phyloP scores from a whole-genome alignment of 495 filamentous ascomycete genomes.

The Cryomyces minteri region DNA sequence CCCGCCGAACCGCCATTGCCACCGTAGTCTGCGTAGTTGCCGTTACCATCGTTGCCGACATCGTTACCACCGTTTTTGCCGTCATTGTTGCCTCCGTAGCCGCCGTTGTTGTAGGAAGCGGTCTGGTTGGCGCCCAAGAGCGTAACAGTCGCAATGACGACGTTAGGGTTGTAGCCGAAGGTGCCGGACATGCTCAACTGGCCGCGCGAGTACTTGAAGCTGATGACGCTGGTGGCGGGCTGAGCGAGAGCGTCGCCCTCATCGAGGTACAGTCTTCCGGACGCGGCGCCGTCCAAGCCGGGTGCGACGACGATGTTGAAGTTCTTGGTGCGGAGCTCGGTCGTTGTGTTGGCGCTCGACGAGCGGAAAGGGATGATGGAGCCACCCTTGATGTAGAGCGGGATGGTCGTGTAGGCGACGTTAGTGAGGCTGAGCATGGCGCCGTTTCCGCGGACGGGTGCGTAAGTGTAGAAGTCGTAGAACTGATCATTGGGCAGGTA shows the following conservation, averaged over 20 bases:
- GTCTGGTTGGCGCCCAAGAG: conserved; percentile 3
- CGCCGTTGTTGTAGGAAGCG: too few species aligned
- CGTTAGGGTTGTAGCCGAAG: conserved; percentile 11
- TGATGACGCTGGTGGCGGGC: conserved; percentile 9
- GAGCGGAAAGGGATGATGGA: conserved; percentile 46
- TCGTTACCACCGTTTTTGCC: too few species aligned
- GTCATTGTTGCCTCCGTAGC: too few species aligned
- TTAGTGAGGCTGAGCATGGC: conserved; percentile 29
- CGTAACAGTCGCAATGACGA: conserved; percentile 7
- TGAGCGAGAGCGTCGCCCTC: conserved; percentile 18
- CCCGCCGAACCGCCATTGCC: too few species aligned
- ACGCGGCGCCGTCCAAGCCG: conserved; percentile 26
- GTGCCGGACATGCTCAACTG: conserved; percentile 9
- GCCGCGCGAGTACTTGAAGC: conserved; percentile 11
- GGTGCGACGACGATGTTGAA: conserved; percentile 59
- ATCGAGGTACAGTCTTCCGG: conserved; percentile 32
- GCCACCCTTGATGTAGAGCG: conserved; percentile 57
- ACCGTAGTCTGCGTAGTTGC: too few species aligned
- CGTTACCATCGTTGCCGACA: too few species aligned
- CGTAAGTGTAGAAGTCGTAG: conserved; percentile 59
- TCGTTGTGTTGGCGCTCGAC: conserved; percentile 48
- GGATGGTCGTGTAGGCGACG: conserved; percentile 45
- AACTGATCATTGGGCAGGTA: conserved; percentile 61
- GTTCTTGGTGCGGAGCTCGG: conserved; percentile 41
- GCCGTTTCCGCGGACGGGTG: conserved; percentile 36